Conservation (phyloP, 2,329 filamentous ascomycete species). For the Penicillium sp. region DNA sequence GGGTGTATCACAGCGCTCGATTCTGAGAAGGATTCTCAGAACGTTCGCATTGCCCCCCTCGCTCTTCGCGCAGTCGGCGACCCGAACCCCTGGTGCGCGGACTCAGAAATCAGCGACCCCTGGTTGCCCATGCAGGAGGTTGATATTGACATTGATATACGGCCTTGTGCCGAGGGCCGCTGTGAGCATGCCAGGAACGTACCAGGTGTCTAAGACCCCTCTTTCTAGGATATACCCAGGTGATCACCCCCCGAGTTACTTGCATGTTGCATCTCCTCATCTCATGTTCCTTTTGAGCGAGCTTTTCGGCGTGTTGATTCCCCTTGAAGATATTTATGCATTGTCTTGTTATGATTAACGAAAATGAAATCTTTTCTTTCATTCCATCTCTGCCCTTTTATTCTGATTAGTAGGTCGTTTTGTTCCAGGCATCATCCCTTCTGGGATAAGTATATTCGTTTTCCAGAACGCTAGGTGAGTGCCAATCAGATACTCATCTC, state of each 20-base stretch:
- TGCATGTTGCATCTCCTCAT: background rate
- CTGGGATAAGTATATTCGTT: background rate
- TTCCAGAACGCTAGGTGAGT: background rate
- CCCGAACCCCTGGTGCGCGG: constrained; percentile 18
- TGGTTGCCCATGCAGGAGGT: constrained; percentile 45
- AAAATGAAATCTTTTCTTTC: background rate
- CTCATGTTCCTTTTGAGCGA: background rate
- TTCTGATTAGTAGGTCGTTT: background rate
- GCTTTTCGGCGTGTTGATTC: background rate
- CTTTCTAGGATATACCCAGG: background rate
- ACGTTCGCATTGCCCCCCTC: constrained; percentile 15
- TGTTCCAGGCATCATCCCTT: background rate
- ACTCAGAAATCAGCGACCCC: constrained; percentile 22
- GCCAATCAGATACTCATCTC: background rate
- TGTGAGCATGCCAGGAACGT: constrained; percentile 27
- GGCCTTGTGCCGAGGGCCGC: constrained; percentile 40
- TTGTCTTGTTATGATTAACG: background rate
- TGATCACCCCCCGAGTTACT: background rate
- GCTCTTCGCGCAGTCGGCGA: constrained; percentile 16
- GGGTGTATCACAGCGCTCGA: background rate
- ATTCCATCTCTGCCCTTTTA: background rate
- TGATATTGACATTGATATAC: constrained; percentile 49
- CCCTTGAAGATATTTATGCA: background rate
- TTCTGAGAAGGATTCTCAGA: background rate
- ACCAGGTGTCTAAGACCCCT: background rate